Conservation (phyloP, 2,329 filamentous ascomycete genomes). For the Ceratocystis destructans region DNA sequence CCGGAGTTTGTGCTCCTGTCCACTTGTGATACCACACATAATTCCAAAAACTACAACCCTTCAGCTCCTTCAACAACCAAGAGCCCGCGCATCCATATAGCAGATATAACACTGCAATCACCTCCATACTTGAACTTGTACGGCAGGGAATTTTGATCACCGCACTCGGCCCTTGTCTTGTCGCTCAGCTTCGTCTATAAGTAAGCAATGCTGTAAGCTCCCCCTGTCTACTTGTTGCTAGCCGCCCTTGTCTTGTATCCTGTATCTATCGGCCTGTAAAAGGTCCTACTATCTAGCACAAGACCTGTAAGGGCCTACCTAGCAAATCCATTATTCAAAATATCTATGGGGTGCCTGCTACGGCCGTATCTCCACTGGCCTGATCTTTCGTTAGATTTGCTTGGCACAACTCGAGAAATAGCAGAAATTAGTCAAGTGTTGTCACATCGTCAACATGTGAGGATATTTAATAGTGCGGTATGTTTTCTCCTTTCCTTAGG, state of each 20-base stretch:
- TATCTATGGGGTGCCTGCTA: not conserved
- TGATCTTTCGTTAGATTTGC: not conserved
- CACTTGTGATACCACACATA: not conserved
- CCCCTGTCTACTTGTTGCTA: no score
- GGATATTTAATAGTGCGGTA: not conserved
- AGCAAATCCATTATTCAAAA: no score
- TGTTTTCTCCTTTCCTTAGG: no score
- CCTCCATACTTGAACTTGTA: not conserved
- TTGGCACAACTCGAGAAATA: no score
- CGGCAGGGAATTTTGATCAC: no score
- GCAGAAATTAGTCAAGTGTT: not conserved
- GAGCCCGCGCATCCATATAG: not conserved
- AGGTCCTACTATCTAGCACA: no score
- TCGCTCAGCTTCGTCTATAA: no score
- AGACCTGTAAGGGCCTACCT: no score
- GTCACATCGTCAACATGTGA: not conserved
- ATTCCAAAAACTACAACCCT: not conserved
- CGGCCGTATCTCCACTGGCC: not conserved
- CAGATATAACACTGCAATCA: not conserved
- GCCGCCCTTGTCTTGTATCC: no score
- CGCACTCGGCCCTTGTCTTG: no score
- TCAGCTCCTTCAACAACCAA: slow-evolving; percentile 20
- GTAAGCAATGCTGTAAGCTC: no score
- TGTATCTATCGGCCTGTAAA: no score
- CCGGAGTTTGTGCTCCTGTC: not conserved